These are phyloP conservation scores for Tolypocladium amazonense DNA, from an alignment of 2,329 filamentous ascomycete species.

Conservation along the genomic window DNA sequence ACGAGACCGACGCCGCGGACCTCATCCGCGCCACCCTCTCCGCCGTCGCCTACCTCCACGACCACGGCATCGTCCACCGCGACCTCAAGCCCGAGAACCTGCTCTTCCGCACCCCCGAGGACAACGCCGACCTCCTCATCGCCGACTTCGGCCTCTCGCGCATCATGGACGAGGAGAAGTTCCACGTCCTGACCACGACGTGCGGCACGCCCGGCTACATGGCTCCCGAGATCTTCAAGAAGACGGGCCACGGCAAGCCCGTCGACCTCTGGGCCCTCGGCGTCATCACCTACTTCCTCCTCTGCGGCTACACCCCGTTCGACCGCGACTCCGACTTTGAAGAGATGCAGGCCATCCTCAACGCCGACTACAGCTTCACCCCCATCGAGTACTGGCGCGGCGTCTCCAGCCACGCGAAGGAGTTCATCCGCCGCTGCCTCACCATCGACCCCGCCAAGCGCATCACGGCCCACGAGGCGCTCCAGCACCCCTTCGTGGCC, in stretches of 20 bases:
- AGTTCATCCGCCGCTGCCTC: conserved; percentile 86
- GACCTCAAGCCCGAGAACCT: conserved; percentile 97
- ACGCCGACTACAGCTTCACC: conserved; percentile 92
- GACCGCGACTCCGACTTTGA: conserved; percentile 96
- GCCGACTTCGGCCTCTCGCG: conserved; percentile 92
- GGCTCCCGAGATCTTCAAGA: conserved; percentile 99
- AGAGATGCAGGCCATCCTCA: conserved; percentile 98
- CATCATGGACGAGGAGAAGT: conserved; percentile 99
- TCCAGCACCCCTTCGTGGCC: conserved; percentile 55
- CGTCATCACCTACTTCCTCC: conserved; percentile 96
- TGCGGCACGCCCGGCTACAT: conserved; percentile 98
- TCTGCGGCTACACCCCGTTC: conserved; percentile 97
- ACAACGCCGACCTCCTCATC: conserved; percentile 93
- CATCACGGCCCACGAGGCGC: conserved; percentile 79
- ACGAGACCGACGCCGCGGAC: conserved; percentile 92
- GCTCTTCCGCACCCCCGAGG: conserved; percentile 91
- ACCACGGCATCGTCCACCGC: conserved; percentile 96
- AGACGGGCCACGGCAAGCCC: conserved; percentile 93
- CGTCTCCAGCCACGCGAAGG: conserved; percentile 73
- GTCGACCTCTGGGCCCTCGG: conserved; percentile 98
- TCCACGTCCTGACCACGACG: conserved; percentile 93
- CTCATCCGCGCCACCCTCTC: conserved; percentile 90
- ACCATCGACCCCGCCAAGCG: conserved; percentile 80
- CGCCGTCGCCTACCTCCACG: conserved; percentile 96
- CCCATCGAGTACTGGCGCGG: conserved; percentile 94